A percentile compares a stretch with the other conserved stretches of the same genome.
These are phyloP conservation scores for Botryotinia convoluta DNA, from an alignment of 2,329 filamentous ascomycete genomes.

Conservation along the genomic window DNA sequence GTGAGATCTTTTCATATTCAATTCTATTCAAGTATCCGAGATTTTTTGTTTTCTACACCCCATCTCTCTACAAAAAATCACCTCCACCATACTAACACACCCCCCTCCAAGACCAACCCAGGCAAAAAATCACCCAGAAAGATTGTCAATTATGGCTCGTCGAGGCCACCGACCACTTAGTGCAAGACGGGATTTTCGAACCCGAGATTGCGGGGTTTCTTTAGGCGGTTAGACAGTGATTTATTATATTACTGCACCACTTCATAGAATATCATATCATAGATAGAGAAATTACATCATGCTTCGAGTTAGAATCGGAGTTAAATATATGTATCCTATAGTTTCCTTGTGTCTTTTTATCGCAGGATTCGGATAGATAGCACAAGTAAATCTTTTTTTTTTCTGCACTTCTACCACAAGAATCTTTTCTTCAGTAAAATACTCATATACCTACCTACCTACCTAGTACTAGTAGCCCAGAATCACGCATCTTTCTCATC, in stretches of 20 bases:
- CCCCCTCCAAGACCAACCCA: not conserved
- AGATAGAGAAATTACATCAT: not conserved
- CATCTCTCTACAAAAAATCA: not conserved
- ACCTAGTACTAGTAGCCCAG: too few relatives aligned
- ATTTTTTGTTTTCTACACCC: not conserved
- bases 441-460: not conserved
- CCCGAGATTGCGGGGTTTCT: not conserved
- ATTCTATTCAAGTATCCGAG: not conserved
- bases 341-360: too few relatives aligned
- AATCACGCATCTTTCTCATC: too few relatives aligned
- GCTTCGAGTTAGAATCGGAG: not conserved
- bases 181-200: not conserved
- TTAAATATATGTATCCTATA: not conserved
- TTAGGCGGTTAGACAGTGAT: not conserved
- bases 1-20: not conserved
- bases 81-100: not conserved
- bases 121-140: not conserved
- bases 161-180: not conserved
- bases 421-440: not conserved
- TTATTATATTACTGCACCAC: not conserved
- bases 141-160: not conserved
- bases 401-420: too few relatives aligned
- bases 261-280: not conserved
- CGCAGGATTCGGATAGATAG: too few relatives aligned
- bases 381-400: too few relatives aligned